Percentiles rank a stretch among this genome's conserved stretches.
Evolutionary conservation across 441 rosid species (phyloP).

Genomic region (Mallotus repandus): DNA sequence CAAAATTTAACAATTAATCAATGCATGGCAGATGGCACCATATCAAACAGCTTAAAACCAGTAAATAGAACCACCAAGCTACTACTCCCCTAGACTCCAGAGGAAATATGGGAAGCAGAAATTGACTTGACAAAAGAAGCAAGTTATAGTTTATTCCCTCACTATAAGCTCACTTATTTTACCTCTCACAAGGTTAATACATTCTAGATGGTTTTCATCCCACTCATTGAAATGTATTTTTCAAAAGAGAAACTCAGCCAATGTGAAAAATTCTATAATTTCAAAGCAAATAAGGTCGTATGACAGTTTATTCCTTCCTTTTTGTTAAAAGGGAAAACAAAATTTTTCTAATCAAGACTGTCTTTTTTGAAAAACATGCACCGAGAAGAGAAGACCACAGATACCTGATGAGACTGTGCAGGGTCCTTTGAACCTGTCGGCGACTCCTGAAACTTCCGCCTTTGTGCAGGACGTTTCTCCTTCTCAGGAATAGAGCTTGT

Average conservation of each 20-base stretch:
- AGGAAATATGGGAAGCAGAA: neutral
- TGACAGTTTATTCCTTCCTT: neutral
- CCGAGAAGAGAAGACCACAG: slow-evolving; percentile 15
- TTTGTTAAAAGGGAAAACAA: neutral
- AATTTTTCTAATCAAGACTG: slow-evolving; percentile 5
- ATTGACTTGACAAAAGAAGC: neutral
- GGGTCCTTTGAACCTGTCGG: slow-evolving; percentile 50
- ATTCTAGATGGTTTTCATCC: neutral
- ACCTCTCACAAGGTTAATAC: neutral
- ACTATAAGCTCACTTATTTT: neutral
- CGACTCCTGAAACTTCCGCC: slow-evolving; percentile 87
- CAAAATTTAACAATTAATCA: neutral
- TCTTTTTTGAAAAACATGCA: slow-evolving; percentile 4
- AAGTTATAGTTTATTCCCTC: neutral
- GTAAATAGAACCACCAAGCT: neutral
- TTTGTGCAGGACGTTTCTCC: slow-evolving; percentile 59
- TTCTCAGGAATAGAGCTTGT: slow-evolving; percentile 39
- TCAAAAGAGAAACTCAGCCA: neutral
- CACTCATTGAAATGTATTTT: neutral
- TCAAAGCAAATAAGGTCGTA: neutral
- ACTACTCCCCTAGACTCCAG: neutral
- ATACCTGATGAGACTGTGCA: slow-evolving; percentile 61
- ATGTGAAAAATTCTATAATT: neutral
- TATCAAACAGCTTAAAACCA: neutral
- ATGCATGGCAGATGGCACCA: neutral